Evolutionary conservation across 2,329 filamentous ascomycete species (phyloP).

Genomic region (Colletotrichum truncatum): DNA sequence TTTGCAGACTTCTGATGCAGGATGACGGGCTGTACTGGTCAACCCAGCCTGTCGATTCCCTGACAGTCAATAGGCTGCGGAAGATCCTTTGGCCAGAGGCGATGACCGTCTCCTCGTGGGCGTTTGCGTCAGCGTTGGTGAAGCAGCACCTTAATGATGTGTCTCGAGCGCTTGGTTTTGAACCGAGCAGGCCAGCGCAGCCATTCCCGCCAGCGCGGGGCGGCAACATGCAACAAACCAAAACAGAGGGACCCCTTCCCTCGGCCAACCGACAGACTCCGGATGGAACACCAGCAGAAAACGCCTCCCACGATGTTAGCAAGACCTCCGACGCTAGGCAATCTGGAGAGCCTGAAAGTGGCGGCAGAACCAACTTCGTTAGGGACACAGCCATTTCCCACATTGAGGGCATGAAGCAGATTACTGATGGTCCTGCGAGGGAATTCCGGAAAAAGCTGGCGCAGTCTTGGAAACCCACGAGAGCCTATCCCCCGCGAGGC

Average conservation of each 20-base stretch:
- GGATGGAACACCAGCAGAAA: conserved; percentile 26
- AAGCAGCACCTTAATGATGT: conserved; percentile 55
- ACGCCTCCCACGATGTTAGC: conserved; percentile 17
- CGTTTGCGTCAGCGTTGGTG: conserved; percentile 58
- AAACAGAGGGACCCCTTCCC: conserved; percentile 15
- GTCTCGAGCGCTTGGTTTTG: conserved; percentile 56
- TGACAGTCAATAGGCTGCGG: conserved; percentile 53
- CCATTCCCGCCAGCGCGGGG: background rate
- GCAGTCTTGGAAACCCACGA: conserved; percentile 56
- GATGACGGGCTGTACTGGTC: conserved; percentile 58
- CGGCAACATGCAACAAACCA: conserved; percentile 12
- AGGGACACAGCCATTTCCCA: conserved; percentile 31
- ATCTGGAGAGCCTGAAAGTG: conserved; percentile 13
- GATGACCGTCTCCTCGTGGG: conserved; percentile 59
- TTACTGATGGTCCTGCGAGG: conserved; percentile 25
- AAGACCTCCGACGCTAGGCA: conserved; percentile 15
- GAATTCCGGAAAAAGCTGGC: conserved; percentile 29
- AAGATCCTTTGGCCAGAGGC: conserved; percentile 64
- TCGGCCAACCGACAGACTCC: conserved; percentile 27
- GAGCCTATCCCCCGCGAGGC: conserved; percentile 56
- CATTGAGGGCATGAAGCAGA: conserved; percentile 29
- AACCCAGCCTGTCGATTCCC: conserved; percentile 57
- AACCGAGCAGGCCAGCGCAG: conserved; percentile 28
- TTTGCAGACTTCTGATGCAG: conserved; percentile 56
- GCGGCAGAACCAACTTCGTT: conserved; percentile 32